Percentiles rank a stretch among this genome's conserved stretches.
phyloP scores from a whole-genome alignment of 176 grass and related monocot genomes.

The Thinopyrum elongatum region DNA sequence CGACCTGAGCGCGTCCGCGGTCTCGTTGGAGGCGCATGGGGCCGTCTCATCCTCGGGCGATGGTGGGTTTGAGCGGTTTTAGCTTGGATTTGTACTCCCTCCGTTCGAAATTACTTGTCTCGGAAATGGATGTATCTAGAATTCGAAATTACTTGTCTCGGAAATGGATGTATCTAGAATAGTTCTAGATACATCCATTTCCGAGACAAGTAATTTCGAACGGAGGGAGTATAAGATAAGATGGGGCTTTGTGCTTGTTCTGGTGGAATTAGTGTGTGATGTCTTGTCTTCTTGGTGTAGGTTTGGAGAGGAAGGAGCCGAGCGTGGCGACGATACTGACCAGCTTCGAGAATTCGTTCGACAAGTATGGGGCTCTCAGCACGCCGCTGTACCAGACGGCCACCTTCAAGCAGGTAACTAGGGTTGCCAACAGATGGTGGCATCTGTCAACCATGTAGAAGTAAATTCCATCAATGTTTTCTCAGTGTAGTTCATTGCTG shows the following conservation, averaged over 20 bases:
- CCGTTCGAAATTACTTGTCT: no score
- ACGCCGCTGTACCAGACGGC: slow-evolving; percentile 98
- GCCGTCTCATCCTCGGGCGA: background rate
- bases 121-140: no score
- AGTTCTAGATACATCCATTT: no score
- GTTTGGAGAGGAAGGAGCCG: slow-evolving; percentile 56
- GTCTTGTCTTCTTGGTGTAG: slow-evolving; percentile 6
- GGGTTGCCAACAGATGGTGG: background rate
- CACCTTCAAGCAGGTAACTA: slow-evolving; percentile 90
- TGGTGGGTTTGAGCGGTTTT: slow-evolving; percentile 20
- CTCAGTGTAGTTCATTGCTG: background rate
- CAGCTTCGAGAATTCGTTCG: slow-evolving; percentile 84
- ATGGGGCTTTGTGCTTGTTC: background rate
- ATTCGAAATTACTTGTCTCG: no score
- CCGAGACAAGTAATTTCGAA: no score
- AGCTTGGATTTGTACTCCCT: background rate
- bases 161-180: no score
- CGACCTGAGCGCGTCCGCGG: slow-evolving; percentile 28
- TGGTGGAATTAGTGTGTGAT: background rate
- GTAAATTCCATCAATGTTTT: background rate
- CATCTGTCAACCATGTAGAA: background rate
- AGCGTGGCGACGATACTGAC: slow-evolving; percentile 78
- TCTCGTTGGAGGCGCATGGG: background rate
- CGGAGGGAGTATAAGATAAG: background rate
- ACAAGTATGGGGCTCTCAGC: slow-evolving; percentile 73